These are phyloP conservation scores for Plasmodium cynomolgi DNA, from an alignment of 169 alveolate genomes.

Conservation along the genomic window DNA sequence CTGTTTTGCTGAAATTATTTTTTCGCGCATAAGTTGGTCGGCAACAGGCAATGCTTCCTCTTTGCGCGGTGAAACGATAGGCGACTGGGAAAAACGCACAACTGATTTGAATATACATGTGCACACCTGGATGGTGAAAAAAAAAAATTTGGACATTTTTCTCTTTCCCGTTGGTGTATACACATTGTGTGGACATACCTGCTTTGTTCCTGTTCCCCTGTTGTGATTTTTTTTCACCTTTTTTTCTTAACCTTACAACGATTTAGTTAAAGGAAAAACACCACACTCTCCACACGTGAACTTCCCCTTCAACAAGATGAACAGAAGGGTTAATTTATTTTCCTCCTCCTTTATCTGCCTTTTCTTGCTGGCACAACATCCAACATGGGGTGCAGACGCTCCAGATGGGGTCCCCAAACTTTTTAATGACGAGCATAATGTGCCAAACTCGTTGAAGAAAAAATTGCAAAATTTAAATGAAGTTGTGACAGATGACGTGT, in stretches of 20 bases:
- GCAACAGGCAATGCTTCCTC: background rate
- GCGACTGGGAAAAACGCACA: background rate
- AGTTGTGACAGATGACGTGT: background rate
- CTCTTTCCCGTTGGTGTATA: background rate
- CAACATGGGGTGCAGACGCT: background rate
- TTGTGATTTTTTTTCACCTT: no score
- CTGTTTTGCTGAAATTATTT: background rate
- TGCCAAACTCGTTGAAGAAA: background rate
- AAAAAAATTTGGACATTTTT: background rate
- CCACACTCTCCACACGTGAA: background rate
- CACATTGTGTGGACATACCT: background rate
- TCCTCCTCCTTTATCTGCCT: background rate
- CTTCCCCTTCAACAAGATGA: background rate
- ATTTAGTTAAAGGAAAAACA: background rate
- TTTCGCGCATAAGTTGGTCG: background rate
- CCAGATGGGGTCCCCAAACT: background rate
- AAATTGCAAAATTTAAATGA: background rate
- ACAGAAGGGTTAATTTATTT: background rate
- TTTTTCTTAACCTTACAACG: background rate
- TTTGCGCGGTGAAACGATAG: background rate
- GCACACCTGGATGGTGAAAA: background rate
- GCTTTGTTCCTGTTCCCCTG: background rate
- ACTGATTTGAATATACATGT: background rate
- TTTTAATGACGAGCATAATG: background rate
- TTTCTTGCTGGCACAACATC: background rate